phyloP scores from a whole-genome alignment of 2,329 filamentous ascomycete species.

The Verticillium nonalfalfae region DNA sequence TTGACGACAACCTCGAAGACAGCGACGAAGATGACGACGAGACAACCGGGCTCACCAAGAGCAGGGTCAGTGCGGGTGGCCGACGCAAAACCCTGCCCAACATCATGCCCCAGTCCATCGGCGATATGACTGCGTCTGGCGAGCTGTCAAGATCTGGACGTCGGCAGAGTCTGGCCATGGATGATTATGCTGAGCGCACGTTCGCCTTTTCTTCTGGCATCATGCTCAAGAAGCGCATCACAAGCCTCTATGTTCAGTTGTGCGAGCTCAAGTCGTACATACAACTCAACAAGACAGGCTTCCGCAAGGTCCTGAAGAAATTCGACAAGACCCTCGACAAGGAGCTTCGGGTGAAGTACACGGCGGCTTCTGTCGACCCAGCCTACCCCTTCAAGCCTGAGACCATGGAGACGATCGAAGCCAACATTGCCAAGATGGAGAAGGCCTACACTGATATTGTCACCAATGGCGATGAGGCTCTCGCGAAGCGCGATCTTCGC shows the following conservation, averaged over 20 bases:
- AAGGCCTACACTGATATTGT: slow-evolving; percentile 73
- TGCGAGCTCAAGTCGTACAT: slow-evolving; percentile 95
- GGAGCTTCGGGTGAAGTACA: slow-evolving; percentile 70
- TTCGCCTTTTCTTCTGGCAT: slow-evolving; percentile 63
- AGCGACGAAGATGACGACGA: slow-evolving; percentile 61
- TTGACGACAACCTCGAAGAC: slow-evolving; percentile 54
- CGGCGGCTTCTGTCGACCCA: slow-evolving; percentile 65
- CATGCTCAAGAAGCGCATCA: slow-evolving; percentile 86
- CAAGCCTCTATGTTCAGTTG: slow-evolving; percentile 81
- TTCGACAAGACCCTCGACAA: slow-evolving; percentile 94
- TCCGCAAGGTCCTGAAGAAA: slow-evolving; percentile 94
- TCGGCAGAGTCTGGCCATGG: slow-evolving; percentile 62
- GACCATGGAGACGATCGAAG: slow-evolving; percentile 65
- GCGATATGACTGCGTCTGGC: slow-evolving; percentile 56
- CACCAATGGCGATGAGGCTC: slow-evolving; percentile 69
- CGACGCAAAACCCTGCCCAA: slow-evolving; percentile 30
- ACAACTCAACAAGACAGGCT: slow-evolving; percentile 94
- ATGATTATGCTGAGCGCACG: slow-evolving; percentile 73
- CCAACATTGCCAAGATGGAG: slow-evolving; percentile 70
- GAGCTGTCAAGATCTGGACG: slow-evolving; percentile 51
- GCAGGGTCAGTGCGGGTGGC: slow-evolving; percentile 30
- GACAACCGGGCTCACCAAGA: slow-evolving; percentile 45
- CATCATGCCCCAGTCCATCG: slow-evolving; percentile 32
- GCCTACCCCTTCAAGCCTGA: slow-evolving; percentile 75
- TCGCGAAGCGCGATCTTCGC: slow-evolving; percentile 79